Percentiles rank a stretch among this genome's conserved stretches.
Conservation (phyloP, 768 basidiomycete genomes). For the Boletus vinaceobasis region DNA sequence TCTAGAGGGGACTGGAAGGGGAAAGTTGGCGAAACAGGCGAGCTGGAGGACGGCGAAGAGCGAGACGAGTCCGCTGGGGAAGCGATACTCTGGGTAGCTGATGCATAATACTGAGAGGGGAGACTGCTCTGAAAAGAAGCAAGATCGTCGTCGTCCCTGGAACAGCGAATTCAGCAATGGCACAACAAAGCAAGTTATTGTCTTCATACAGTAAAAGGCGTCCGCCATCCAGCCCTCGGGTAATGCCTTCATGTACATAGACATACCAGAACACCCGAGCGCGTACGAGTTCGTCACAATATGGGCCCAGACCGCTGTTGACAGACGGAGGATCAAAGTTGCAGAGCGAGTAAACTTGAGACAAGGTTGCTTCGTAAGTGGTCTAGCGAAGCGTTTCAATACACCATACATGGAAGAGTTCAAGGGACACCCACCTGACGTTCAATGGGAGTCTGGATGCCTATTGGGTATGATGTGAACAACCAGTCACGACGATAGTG, state of each 20-base stretch:
- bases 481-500: background rate
- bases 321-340: constrained; percentile 46
- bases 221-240: constrained; percentile 79
- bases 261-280: constrained; percentile 90
- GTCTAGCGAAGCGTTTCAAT: constrained; percentile 34
- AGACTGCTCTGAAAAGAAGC: constrained; percentile 66
- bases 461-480: constrained; percentile 19
- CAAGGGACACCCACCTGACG: constrained; percentile 11
- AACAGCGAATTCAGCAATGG: constrained; percentile 2
- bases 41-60: constrained; percentile 30
- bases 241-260: constrained; percentile 80
- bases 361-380: constrained; percentile 79
- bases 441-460: constrained; percentile 28
- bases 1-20: constrained; percentile 24
- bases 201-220: constrained; percentile 69
- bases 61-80: constrained; percentile 35
- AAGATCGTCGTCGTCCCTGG: constrained; percentile 74
- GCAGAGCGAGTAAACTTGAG: constrained; percentile 79
- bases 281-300: constrained; percentile 59
- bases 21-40: constrained; percentile 21
- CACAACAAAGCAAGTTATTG: background rate
- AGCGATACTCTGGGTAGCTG: constrained; percentile 26
- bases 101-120: constrained; percentile 37
- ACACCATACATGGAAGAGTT: background rate
- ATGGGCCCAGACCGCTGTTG: constrained; percentile 47